These are phyloP conservation scores for Globisporangium apiculatum DNA, from an alignment of 352 stramenopile species.

Conservation along the genomic window DNA sequence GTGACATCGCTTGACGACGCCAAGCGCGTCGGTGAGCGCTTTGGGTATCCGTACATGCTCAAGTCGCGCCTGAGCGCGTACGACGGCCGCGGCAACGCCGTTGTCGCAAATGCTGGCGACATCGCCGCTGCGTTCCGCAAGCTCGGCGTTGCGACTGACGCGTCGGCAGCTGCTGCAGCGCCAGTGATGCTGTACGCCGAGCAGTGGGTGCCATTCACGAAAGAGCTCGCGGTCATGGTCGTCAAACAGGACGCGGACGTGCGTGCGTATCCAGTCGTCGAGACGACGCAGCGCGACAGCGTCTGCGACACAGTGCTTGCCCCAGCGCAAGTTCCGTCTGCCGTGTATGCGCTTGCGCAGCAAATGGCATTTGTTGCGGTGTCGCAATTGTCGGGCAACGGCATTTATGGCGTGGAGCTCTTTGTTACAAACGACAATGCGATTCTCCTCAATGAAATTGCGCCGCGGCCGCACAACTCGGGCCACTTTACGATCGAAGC, in stretches of 20 bases:
- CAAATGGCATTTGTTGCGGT: slow-evolving; percentile 68
- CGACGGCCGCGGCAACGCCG: slow-evolving; percentile 96
- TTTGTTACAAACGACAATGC: slow-evolving; percentile 87
- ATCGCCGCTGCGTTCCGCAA: slow-evolving; percentile 82
- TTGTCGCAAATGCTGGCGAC: slow-evolving; percentile 76
- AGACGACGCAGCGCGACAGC: slow-evolving; percentile 95
- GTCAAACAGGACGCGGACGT: slow-evolving; percentile 77
- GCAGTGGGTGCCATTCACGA: slow-evolving; percentile 96
- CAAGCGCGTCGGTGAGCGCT: slow-evolving; percentile 32
- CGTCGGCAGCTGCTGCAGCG: slow-evolving; percentile 6
- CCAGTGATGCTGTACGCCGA: slow-evolving; percentile 86
- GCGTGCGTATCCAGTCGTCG: slow-evolving; percentile 93
- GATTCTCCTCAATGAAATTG: slow-evolving; percentile 97
- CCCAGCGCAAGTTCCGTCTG: slow-evolving; percentile 65
- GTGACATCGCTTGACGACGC: slow-evolving; percentile 41
- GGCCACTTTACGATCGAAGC: slow-evolving; percentile 99
- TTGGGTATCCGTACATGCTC: slow-evolving; percentile 98
- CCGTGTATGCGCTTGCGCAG: slow-evolving; percentile 35
- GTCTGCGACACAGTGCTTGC: slow-evolving; percentile 96
- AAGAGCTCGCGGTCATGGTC: slow-evolving; percentile 97
- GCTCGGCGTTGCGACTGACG: slow-evolving; percentile 34
- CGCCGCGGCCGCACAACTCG: slow-evolving; percentile 97
- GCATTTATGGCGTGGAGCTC: slow-evolving; percentile 97
- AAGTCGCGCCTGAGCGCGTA: slow-evolving; percentile 95
- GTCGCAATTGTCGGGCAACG: slow-evolving; percentile 70